Base-by-base conservation (phyloP, 2,329 filamentous ascomycete species). In the Triangularia verruculosa region DNA sequence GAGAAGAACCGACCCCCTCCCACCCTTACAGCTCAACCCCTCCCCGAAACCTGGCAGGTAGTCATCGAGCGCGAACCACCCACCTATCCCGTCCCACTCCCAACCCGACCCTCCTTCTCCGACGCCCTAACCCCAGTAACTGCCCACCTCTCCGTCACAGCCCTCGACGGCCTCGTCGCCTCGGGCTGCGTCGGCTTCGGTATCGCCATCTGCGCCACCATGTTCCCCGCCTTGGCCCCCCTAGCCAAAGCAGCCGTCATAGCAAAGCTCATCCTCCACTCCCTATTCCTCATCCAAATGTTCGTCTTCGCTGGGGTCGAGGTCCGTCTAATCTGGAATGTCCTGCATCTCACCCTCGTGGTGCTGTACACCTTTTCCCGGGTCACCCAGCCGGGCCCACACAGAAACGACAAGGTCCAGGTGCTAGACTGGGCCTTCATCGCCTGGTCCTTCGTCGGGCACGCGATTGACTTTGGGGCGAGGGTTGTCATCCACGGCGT, bases 91-190 rank as follows among this genome's bases (percentile, higher is more conserved):
- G 4, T 34, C 24, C 66, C 64, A 1, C 63, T 68, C 8, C 61
- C 66, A 1, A 27, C 59, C 13, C 67, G 65, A 6, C 61, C 65
- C 8, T 60, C 65, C 27, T 57, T 68, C 57, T 27, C 61, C 24
- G 67, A 69, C n/a, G 66, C 65, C 3, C 52, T 68, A 1, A 66
- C 63, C 3, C 66, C 66, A 1, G 62, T 69, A 0, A 62, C 67
- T 4, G 53, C 67, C 17, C 66, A 67, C 30, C 62, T 70, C 8
- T 32, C 62, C 8, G 32, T 70, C 11, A 70, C 68, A 7, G 68
- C 68, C 17, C 53, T 70, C 51, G 68, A 70, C 47, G 68, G 68
- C 1, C 65, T 70, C 17, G 65, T 70, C 2, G 67, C 68, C 0
- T 63, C 61, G 2, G 66, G 65, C 13, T 68, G 62, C 47, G 67